These are phyloP conservation scores for Penicillium pulvis DNA, from an alignment of 495 filamentous ascomycete genomes.

Conservation along the genomic window DNA sequence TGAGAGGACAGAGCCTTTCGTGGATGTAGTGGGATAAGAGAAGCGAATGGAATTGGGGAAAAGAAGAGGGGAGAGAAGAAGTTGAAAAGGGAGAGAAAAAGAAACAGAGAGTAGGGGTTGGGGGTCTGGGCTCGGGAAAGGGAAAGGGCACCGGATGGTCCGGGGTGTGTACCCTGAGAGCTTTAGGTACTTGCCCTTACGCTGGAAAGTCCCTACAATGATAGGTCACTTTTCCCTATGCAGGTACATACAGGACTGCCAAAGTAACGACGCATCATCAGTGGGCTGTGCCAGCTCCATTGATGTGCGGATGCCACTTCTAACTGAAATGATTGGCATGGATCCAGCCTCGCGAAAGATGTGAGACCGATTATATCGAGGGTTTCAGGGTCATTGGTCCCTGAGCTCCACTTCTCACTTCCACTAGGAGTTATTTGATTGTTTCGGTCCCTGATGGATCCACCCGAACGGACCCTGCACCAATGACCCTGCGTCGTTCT, in stretches of 20 bases:
- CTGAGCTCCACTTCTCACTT: not conserved
- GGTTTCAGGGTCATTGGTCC: constrained; percentile 6
- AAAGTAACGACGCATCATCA: constrained; percentile 25
- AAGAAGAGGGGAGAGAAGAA: constrained; percentile 11
- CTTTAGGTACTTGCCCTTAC: not conserved
- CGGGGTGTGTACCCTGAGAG: not conserved
- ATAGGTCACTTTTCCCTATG: constrained; percentile 4
- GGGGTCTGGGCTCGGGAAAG: constrained; percentile 1
- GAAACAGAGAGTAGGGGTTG: not conserved
- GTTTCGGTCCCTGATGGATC: constrained; percentile 8
- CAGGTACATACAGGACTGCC: not conserved
- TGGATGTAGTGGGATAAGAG: constrained; percentile 5
- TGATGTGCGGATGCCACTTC: constrained; percentile 1
- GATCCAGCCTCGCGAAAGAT: constrained; percentile 3
- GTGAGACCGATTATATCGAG: constrained; percentile 6
- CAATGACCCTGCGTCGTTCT: constrained; percentile 5
- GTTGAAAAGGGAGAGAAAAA: constrained; percentile 24
- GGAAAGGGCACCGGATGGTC: not conserved
- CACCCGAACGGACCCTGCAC: not conserved
- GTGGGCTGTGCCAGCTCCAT: constrained; percentile 23
- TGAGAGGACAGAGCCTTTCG: constrained; percentile 9
- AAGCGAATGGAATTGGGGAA: constrained; percentile 8
- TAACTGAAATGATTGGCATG: constrained; percentile 4
- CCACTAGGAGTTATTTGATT: not conserved
- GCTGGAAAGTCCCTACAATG: not conserved